Percentiles rank a stretch among this genome's conserved stretches.
Conservation (phyloP, 805 yeast genomes). For the Metschnikowia kunwiensis region DNA sequence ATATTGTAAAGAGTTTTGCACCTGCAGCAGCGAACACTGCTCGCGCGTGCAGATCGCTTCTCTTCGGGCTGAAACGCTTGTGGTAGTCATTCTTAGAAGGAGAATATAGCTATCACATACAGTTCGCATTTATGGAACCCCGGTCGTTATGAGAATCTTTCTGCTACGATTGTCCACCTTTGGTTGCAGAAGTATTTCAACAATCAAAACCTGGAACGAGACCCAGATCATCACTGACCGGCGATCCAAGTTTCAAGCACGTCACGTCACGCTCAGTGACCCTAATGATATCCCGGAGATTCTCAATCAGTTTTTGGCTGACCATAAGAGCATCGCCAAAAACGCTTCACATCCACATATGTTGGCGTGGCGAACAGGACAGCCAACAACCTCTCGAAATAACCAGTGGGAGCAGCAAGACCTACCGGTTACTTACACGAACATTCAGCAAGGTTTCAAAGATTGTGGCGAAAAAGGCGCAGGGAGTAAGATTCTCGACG, state of each 20-base stretch:
- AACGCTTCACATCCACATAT: conserved; percentile 69
- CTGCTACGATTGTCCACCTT: too few species aligned
- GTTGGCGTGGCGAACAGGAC: conserved; percentile 66
- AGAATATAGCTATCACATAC: too few species aligned
- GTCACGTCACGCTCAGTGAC: conserved; percentile 42
- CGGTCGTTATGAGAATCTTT: too few species aligned
- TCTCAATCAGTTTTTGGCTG: conserved; percentile 38
- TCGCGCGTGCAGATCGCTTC: too few species aligned
- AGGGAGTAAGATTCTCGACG: conserved; percentile 53
- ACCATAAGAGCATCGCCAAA: conserved; percentile 48
- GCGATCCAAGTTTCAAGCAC: conserved; percentile 68
- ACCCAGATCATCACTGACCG: conserved; percentile 38
- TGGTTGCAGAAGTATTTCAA: conserved; percentile 5
- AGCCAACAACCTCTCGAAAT: conserved; percentile 1
- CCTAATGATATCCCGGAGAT: conserved; percentile 42
- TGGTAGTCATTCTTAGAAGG: too few species aligned
- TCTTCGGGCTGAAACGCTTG: too few species aligned
- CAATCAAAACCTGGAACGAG: conserved; percentile 29
- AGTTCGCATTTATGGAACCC: too few species aligned
- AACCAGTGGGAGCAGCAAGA: background rate
- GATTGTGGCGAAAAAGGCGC: conserved; percentile 80
- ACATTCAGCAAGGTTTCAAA: conserved; percentile 54
- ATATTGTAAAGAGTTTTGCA: too few species aligned
- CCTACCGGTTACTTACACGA: conserved; percentile 11
- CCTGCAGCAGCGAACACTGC: too few species aligned